Evolutionary conservation across 208 protist genomes (phyloP).

Genomic region (Leishmania lainsoni): DNA sequence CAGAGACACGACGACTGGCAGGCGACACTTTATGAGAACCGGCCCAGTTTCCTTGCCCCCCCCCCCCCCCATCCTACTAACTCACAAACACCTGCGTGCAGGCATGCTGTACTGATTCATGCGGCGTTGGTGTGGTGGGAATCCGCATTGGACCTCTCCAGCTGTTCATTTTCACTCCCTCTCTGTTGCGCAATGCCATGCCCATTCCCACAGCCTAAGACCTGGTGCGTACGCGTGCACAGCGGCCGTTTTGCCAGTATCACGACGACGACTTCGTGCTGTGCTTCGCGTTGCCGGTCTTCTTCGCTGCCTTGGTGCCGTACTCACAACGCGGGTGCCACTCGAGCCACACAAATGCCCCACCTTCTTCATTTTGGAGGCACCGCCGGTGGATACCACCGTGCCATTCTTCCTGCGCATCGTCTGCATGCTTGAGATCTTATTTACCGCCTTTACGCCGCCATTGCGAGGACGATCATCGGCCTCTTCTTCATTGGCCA

Average conservation of each 20-base stretch:
- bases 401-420: slow-evolving; percentile 23
- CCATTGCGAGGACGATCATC: slow-evolving; percentile 2
- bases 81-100: background rate
- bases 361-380: slow-evolving; percentile 55
- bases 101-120: background rate
- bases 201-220: background rate
- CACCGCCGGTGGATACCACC: slow-evolving; percentile 24
- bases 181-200: background rate
- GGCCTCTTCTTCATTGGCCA: background rate
- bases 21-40: background rate
- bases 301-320: slow-evolving; percentile 38
- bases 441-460: background rate
- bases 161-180: background rate
- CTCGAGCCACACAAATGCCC: slow-evolving; percentile 15
- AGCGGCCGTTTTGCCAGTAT: background rate
- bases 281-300: slow-evolving; percentile 21
- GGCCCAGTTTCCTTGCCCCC: background rate
- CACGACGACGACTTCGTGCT: slow-evolving; percentile 3
- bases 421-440: slow-evolving; percentile 42
- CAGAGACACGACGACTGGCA: background rate
- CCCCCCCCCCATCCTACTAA: too few relatives aligned
- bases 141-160: background rate
- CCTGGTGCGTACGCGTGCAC: too few relatives aligned
- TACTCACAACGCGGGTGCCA: slow-evolving; percentile 40
- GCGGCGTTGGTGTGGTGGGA: background rate